A percentile compares a stretch with the other conserved stretches of the same genome.
phyloP scores from a whole-genome alignment of 768 basidiomycete genomes.

The Russula olivacea region DNA sequence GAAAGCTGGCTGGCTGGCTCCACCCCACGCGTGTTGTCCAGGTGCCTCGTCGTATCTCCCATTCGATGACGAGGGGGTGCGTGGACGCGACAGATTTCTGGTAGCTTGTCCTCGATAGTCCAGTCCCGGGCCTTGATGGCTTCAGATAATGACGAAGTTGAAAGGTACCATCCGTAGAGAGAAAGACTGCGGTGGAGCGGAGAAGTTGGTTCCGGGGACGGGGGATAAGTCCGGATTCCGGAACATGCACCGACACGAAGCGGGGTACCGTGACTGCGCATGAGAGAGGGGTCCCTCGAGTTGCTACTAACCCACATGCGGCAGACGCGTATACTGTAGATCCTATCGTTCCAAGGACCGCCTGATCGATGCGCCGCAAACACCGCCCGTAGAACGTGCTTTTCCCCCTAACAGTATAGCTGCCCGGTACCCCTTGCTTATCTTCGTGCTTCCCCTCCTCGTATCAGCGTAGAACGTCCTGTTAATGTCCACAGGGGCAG shows the following conservation, averaged over 20 bases:
- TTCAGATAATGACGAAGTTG: background rate
- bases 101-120: background rate
- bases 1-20: conserved; percentile 31
- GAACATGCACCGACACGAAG: background rate
- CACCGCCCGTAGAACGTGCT: background rate
- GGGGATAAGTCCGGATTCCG: background rate
- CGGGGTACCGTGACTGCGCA: no score
- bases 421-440: background rate
- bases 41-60: conserved; percentile 36
- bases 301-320: background rate
- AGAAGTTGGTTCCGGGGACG: background rate
- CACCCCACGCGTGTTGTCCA: conserved; percentile 30
- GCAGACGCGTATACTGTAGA: background rate
- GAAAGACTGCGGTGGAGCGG: background rate
- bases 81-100: background rate
- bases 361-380: background rate
- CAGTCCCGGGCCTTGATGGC: background rate
- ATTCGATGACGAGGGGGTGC: conserved; percentile 26
- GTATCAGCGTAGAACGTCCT: background rate
- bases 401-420: background rate
- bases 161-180: background rate
- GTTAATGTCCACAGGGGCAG: background rate
- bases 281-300: background rate
- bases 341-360: background rate
- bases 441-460: background rate